Percentiles rank a stretch among this genome's conserved stretches.
Conservation (phyloP, 768 basidiomycete genomes). For the Russula emetica region DNA sequence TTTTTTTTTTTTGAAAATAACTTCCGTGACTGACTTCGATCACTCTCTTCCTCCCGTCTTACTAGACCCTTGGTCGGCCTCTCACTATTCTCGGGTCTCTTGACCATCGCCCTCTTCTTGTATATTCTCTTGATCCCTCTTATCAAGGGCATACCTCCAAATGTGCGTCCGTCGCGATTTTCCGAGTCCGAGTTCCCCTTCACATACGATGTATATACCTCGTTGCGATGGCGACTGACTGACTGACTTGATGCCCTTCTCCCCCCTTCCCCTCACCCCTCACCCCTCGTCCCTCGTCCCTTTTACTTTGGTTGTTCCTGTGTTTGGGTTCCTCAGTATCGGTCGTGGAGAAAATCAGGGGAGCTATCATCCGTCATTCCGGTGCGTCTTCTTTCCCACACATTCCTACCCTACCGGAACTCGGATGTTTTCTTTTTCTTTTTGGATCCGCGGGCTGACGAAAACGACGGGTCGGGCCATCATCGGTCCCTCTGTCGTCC, state of each 20-base stretch:
- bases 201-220: not conserved
- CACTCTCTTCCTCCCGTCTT: conserved; percentile 1
- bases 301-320: conserved; percentile 1
- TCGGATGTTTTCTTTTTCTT: not conserved
- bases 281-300: too few species aligned
- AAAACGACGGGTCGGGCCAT: too few species aligned
- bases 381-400: conserved; percentile 29
- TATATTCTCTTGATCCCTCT: conserved; percentile 68
- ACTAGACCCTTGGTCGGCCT: conserved; percentile 50
- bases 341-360: conserved; percentile 68
- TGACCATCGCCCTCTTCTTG: conserved; percentile 67
- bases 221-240: conserved; percentile 31
- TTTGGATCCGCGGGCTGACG: not conserved
- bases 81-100: conserved; percentile 50
- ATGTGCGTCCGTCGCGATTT: conserved; percentile 45
- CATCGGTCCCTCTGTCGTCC: not conserved
- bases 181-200: not conserved
- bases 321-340: conserved; percentile 48
- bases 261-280: not conserved
- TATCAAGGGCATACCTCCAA: conserved; percentile 60
- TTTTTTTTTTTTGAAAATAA: not conserved
- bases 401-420: not conserved
- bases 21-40: not conserved
- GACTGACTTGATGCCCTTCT: conserved; percentile 29
- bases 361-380: conserved; percentile 66